Conservation (phyloP, 2,329 filamentous ascomycete species). For the Ceratocystiopsis minuta region DNA sequence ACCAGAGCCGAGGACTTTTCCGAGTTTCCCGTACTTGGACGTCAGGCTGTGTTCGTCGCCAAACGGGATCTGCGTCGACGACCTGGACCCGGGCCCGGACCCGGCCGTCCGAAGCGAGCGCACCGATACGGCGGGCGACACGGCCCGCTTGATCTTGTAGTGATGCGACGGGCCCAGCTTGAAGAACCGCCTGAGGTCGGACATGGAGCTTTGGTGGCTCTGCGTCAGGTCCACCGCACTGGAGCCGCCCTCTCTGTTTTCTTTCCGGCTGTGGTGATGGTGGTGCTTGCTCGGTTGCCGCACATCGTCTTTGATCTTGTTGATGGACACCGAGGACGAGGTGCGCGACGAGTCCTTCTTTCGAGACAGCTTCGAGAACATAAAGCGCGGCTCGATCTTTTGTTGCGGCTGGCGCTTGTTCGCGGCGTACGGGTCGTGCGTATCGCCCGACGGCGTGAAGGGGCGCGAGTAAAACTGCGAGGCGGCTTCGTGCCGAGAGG, state of each 20-base stretch:
- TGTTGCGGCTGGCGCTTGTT: conserved; percentile 55
- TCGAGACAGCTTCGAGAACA: conserved; percentile 63
- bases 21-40: conserved; percentile 90
- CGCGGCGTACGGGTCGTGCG: conserved; percentile 75
- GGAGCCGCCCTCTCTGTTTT: neutral
- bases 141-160: conserved; percentile 50
- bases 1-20: conserved; percentile 80
- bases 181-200: conserved; percentile 93
- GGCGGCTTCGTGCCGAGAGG: conserved; percentile 41
- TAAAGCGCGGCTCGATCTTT: conserved; percentile 60
- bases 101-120: conserved; percentile 19
- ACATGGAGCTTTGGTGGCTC: conserved; percentile 63
- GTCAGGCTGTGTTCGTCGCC: conserved; percentile 81
- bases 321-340: conserved; percentile 31
- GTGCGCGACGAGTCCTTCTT: conserved; percentile 46
- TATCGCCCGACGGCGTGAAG: conserved; percentile 61
- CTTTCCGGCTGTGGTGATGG: conserved; percentile 16
- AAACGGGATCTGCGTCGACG: conserved; percentile 58
- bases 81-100: conserved; percentile 29
- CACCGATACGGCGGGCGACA: conserved; percentile 40
- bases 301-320: conserved; percentile 31
- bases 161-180: conserved; percentile 52
- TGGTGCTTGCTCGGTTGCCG: conserved; percentile 26
- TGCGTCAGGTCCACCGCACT: conserved; percentile 25
- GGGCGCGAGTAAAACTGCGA: conserved; percentile 52